Conservation (phyloP, 140 eudicot species). For the Bidens hawaiensis region DNA sequence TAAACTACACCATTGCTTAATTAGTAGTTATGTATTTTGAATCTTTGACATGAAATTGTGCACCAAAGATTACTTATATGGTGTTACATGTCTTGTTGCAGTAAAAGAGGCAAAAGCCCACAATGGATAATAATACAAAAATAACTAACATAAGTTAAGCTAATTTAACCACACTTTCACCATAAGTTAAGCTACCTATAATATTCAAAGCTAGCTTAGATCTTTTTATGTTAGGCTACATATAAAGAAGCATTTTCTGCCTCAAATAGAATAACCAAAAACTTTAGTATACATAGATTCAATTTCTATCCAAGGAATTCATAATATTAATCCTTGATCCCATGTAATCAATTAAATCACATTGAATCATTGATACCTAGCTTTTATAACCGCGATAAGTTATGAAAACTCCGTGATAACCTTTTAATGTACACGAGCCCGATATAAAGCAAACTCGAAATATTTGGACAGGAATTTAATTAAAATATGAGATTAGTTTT, state of each 20-base stretch:
- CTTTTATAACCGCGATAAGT: not conserved
- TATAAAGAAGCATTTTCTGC: conserved; percentile 26
- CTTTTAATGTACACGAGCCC: no score
- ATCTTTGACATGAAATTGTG: conserved; percentile 1
- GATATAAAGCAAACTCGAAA: no score
- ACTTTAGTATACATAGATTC: conserved; percentile 4
- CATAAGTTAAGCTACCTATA: not conserved
- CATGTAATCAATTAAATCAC: not conserved
- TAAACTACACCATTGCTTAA: not conserved
- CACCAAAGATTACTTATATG: not conserved
- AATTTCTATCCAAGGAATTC: not conserved
- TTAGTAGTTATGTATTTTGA: not conserved
- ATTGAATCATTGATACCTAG: no score
- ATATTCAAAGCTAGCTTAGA: conserved; percentile 13
- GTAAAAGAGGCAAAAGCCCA: conserved; percentile 16
- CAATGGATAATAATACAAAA: conserved; percentile 24
- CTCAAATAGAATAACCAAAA: conserved; percentile 30
- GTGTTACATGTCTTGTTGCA: conserved; percentile 16
- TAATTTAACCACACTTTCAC: conserved; percentile 13
- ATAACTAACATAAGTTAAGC: conserved; percentile 25
- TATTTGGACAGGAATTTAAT: no score
- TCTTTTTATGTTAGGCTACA: conserved; percentile 5
- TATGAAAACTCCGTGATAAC: no score
- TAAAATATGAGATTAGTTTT: no score
- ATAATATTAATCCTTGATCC: not conserved